Conservation (phyloP, 2,329 filamentous ascomycete genomes). For the Diaporthe vaccinii region DNA sequence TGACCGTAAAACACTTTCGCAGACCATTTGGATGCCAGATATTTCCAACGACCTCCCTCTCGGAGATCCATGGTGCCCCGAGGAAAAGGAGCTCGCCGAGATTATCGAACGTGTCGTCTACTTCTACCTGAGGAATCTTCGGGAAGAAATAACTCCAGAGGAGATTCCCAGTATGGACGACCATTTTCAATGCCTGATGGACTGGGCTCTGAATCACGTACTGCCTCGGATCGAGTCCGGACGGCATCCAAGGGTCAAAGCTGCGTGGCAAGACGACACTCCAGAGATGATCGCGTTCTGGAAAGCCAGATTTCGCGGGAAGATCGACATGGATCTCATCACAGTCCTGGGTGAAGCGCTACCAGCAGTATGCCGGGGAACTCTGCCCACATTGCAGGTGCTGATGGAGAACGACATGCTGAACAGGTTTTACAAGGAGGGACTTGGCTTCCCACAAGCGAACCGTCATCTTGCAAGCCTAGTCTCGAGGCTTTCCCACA, state of each 20-base stretch:
- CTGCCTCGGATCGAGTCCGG: not conserved
- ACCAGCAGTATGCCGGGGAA: too few species aligned
- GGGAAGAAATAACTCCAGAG: not conserved
- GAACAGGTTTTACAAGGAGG: constrained; percentile 41
- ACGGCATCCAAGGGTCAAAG: not conserved
- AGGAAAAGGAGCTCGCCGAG: not conserved
- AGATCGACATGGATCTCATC: constrained; percentile 45
- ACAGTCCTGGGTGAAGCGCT: too few species aligned
- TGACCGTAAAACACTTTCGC: too few species aligned
- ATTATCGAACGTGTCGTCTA: constrained; percentile 7
- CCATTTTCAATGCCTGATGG: constrained; percentile 22
- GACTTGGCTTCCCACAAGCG: constrained; percentile 26
- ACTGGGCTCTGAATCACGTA: constrained; percentile 14
- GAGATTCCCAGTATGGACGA: not conserved
- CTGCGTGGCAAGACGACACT: not conserved
- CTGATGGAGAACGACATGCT: constrained; percentile 49
- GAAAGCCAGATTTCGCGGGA: not conserved
- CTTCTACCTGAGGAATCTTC: constrained; percentile 6
- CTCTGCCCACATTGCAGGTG: constrained; percentile 15
- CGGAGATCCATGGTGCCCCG: too few species aligned
- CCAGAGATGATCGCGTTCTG: not conserved
- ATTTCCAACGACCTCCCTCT: too few species aligned
- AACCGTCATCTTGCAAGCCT: too few species aligned
- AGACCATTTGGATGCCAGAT: too few species aligned
- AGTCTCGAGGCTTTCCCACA: constrained; percentile 30